phyloP scores from a whole-genome alignment of 1,284 basidiomycete genomes.

The Clitocybe nebularis region DNA sequence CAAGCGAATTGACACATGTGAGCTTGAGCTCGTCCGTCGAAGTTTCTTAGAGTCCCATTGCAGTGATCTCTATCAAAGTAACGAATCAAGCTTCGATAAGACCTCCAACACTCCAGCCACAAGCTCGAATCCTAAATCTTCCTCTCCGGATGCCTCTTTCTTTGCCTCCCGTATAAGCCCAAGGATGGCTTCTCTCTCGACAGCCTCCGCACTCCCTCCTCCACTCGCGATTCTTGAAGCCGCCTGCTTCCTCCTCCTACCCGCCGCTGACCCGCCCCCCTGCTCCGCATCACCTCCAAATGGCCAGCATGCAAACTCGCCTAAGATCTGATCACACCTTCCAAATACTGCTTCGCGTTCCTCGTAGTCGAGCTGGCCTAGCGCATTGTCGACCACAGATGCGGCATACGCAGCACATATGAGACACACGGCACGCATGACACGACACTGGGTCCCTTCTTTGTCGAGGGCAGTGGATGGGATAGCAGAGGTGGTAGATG shows the following conservation, averaged over 20 bases:
- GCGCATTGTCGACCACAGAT: constrained; percentile 92
- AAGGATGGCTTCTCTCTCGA: constrained; percentile 67
- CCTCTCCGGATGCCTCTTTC: constrained; percentile 59
- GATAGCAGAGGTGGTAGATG: constrained; percentile 79
- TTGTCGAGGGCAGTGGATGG: constrained; percentile 70
- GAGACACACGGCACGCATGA: constrained; percentile 77
- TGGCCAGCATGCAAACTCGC: constrained; percentile 88
- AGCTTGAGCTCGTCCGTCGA: no score
- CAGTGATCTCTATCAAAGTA: no score
- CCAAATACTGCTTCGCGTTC: constrained; percentile 88
- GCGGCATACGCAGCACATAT: constrained; percentile 89
- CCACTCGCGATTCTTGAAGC: constrained; percentile 48
- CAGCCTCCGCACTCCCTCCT: constrained; percentile 40
- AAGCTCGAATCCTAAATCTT: constrained; percentile 84
- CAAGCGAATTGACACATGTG: no score
- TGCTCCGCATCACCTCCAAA: constrained; percentile 48
- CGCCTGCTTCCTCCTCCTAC: constrained; percentile 33
- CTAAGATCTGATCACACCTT: constrained; percentile 87
- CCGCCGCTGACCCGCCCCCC: constrained; percentile 25
- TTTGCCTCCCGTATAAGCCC: constrained; percentile 79
- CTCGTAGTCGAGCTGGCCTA: constrained; percentile 84
- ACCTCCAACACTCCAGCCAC: constrained; percentile 90
- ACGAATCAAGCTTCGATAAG: constrained; percentile 81
- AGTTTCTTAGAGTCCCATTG: no score
- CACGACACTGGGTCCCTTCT: constrained; percentile 76